These are phyloP conservation scores for Epipyxis sp. DNA, from an alignment of 108 stramenopile species.

Conservation along the genomic window DNA sequence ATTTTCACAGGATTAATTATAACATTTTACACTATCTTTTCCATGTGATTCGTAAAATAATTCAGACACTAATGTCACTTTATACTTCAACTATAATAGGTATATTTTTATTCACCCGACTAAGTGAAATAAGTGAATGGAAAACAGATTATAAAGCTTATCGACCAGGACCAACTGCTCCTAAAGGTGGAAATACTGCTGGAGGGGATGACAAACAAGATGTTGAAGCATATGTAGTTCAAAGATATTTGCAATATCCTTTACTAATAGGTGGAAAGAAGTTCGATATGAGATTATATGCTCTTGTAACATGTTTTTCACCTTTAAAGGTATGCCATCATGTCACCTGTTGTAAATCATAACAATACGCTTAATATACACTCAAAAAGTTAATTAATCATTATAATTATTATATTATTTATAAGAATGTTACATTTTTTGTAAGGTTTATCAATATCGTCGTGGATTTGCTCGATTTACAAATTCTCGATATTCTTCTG, in stretches of 20 bases:
- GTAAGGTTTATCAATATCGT: constrained; percentile 21
- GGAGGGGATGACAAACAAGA: constrained; percentile 18
- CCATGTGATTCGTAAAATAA: no score
- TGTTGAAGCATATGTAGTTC: constrained; percentile 64
- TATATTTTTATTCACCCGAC: constrained; percentile 61
- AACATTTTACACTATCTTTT: no score
- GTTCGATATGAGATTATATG: constrained; percentile 64
- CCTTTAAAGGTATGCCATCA: constrained; percentile 58
- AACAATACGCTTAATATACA: no score
- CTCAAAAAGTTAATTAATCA: no score
- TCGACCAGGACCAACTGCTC: constrained; percentile 3
- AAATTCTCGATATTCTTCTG: constrained; percentile 36
- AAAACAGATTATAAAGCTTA: constrained; percentile 44
- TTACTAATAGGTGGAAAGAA: constrained; percentile 65
- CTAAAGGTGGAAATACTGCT: constrained; percentile 48
- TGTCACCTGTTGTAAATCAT: constrained; percentile 53
- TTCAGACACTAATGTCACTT: no score
- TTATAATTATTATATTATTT: no score
- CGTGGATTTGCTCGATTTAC: constrained; percentile 33
- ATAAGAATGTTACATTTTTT: no score
- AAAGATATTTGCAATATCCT: constrained; percentile 62
- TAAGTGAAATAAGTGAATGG: constrained; percentile 61
- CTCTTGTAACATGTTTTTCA: constrained; percentile 60
- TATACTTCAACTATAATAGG: no score
- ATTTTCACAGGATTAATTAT: no score